A percentile compares a stretch with the other conserved stretches of the same genome.
phyloP scores from a whole-genome alignment of 345 rosid genomes.

The Acer saccharum region DNA sequence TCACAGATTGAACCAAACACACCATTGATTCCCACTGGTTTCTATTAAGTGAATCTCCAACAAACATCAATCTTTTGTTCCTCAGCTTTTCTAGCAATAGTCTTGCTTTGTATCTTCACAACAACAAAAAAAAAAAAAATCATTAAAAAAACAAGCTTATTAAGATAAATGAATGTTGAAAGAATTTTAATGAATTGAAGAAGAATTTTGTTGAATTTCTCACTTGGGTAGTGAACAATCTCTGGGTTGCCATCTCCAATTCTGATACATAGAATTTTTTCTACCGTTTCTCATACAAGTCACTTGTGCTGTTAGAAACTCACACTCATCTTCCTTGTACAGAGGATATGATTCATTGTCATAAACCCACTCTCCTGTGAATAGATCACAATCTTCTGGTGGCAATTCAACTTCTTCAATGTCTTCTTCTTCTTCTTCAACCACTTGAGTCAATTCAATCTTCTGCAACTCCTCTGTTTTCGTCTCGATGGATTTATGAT shows the following conservation, averaged over 20 bases:
- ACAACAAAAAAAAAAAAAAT: conserved; percentile 1
- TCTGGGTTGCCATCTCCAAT: conserved; percentile 96
- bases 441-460: conserved; percentile 24
- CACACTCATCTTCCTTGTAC: conserved; percentile 82
- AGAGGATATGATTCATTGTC: conserved; percentile 68
- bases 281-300: conserved; percentile 95
- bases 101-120: conserved; percentile 66
- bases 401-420: conserved; percentile 70
- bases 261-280: conserved; percentile 76
- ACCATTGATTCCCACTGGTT: conserved; percentile 99
- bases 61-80: conserved; percentile 95
- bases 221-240: conserved; percentile 87
- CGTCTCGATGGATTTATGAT: conserved; percentile 19
- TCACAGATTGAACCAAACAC: conserved; percentile 86
- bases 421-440: conserved; percentile 27
- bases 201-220: background rate
- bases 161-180: background rate
- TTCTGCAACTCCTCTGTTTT: conserved; percentile 36
- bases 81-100: conserved; percentile 75
- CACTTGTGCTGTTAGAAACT: conserved; percentile 79
- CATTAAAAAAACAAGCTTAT: conserved; percentile 1
- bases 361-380: conserved; percentile 78
- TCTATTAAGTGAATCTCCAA: conserved; percentile 94
- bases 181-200: conserved; percentile 1
- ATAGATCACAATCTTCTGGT: conserved; percentile 81